These are phyloP conservation scores for Suillus clintonianus DNA, from an alignment of 768 basidiomycete genomes.

Conservation along the genomic window DNA sequence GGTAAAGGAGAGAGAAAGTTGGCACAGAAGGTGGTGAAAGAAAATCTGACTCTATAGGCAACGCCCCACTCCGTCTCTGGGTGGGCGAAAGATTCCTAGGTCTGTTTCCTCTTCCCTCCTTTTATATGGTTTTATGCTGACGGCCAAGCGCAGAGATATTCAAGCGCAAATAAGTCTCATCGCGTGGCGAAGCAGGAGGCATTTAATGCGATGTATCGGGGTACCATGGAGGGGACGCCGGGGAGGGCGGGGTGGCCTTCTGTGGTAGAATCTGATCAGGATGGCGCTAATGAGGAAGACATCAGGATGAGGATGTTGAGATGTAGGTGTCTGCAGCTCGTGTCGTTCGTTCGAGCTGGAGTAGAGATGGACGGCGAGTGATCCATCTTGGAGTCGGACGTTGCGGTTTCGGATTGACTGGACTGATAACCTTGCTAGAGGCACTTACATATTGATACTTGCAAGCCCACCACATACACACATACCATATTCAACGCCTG, in stretches of 20 bases:
- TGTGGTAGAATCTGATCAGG: too few species aligned
- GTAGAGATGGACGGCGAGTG: too few species aligned
- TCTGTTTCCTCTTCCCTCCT: constrained; percentile 31
- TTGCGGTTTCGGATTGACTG: too few species aligned
- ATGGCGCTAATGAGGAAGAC: not conserved
- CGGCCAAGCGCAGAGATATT: constrained; percentile 48
- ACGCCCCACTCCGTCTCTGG: constrained; percentile 69
- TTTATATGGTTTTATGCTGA: not conserved
- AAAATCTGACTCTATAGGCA: constrained; percentile 47
- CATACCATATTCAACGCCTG: not conserved
- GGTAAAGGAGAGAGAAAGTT: constrained; percentile 13
- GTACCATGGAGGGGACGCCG: constrained; percentile 20
- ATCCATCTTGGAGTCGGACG: too few species aligned
- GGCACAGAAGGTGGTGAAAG: not conserved
- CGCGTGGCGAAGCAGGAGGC: constrained; percentile 47
- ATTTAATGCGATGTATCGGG: constrained; percentile 40
- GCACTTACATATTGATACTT: too few species aligned
- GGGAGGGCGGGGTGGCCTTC: not conserved
- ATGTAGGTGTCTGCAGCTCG: not conserved
- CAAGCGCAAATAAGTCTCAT: constrained; percentile 51
- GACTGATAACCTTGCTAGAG: too few species aligned
- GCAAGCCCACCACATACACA: constrained; percentile 40
- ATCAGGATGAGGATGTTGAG: not conserved
- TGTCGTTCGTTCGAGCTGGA: not conserved
- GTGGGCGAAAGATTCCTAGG: constrained; percentile 70